Evolutionary conservation across 768 basidiomycete species (phyloP), one percentile per base, ranked within the genome.

Genomic region (Tricholoma matsutake): DNA sequence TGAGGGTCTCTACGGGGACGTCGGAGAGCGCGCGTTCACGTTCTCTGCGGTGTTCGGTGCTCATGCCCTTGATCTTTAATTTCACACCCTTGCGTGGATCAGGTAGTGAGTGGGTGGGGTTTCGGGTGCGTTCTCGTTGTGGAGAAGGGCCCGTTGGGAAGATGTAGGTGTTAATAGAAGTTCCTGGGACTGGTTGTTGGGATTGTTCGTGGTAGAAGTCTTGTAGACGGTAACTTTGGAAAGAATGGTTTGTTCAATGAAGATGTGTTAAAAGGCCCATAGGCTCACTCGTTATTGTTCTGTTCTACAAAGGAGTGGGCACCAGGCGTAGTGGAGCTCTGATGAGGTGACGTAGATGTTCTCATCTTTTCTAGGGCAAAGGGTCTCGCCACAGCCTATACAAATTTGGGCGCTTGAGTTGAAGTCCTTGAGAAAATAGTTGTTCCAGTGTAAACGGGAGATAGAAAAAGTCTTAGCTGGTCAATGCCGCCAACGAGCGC

Each of bases 11-110:
- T 10, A 64, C 53, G 1, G 72, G 62, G 4, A 63, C 64, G 31
- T 70, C 71, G 0, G 72, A 69, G 1, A 72, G 62, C 14, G 65
- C 67, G 4, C 68, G 64, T 57, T 70, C 68, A 13, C 71, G 70
- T 28, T 71, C 71, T 6, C 61, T 62, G 16, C 67, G 63, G 37
- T 67, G 64, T 37, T 64, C 63, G 3, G 60, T 37, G 8, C 60
- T 59, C 3, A 32, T n/a, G 16, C 51, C 31, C 31, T 18, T 22
- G 62, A 65, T 37, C 63, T 63, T 60, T 55, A 57, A 28, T 34
- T 31, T 43, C 37, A 29, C 28, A n/a, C 39, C 56, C 56, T 37
- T 56, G 35, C n/a, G 56, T 37, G 29, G 25, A n/a, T 55, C 59
- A 58, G 37, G 54, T 8, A 54, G 37, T 34, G 22, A 49, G 55